These are phyloP conservation scores for Suillus variegatus DNA, from an alignment of 768 basidiomycete genomes.

Conservation along the genomic window DNA sequence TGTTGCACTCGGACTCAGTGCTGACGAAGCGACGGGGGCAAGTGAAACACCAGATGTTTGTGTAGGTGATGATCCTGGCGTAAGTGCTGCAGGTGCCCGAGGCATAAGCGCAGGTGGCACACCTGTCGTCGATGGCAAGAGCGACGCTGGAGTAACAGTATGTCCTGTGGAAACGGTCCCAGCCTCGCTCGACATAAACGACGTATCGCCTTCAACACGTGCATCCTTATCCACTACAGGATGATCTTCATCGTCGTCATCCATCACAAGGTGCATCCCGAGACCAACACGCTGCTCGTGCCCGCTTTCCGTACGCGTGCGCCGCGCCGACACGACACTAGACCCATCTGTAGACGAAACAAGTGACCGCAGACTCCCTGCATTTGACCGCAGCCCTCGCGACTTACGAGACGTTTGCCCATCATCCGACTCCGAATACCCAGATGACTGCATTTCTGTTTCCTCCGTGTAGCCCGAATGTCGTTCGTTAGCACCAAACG, in stretches of 20 bases:
- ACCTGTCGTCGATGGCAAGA: slow-evolving; percentile 16
- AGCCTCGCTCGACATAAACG: slow-evolving; percentile 1
- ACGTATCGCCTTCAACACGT: slow-evolving; percentile 3
- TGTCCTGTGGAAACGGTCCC: slow-evolving; percentile 4
- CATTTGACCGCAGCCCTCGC: slow-evolving; percentile 8
- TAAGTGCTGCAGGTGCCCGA: slow-evolving; percentile 13
- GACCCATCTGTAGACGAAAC: slow-evolving; percentile 16
- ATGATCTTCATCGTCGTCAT: slow-evolving; percentile 17
- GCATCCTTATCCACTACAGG: slow-evolving; percentile 7
- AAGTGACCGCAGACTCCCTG: slow-evolving; percentile 18
- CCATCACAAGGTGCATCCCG: slow-evolving; percentile 15
- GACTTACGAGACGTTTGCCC: slow-evolving; percentile 20
- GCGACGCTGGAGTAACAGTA: slow-evolving; percentile 11
- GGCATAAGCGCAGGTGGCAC: slow-evolving; percentile 8
- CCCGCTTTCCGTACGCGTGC: slow-evolving; percentile 18
- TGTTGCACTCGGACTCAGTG: slow-evolving; percentile 4
- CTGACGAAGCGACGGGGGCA: slow-evolving; percentile 12
- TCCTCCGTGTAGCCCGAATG: slow-evolving; percentile 25
- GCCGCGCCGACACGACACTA: slow-evolving; percentile 19
- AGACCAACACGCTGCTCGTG: slow-evolving; percentile 8
- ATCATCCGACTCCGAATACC: slow-evolving; percentile 30
- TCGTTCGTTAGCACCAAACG: slow-evolving; percentile 39
- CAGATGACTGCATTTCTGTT: slow-evolving; percentile 17
- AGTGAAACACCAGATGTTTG: slow-evolving; percentile 20
- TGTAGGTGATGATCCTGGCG: slow-evolving; percentile 9